These are phyloP conservation scores for Termitomyces sp. DNA, from an alignment of 768 basidiomycete species.

Conservation along the genomic window DNA sequence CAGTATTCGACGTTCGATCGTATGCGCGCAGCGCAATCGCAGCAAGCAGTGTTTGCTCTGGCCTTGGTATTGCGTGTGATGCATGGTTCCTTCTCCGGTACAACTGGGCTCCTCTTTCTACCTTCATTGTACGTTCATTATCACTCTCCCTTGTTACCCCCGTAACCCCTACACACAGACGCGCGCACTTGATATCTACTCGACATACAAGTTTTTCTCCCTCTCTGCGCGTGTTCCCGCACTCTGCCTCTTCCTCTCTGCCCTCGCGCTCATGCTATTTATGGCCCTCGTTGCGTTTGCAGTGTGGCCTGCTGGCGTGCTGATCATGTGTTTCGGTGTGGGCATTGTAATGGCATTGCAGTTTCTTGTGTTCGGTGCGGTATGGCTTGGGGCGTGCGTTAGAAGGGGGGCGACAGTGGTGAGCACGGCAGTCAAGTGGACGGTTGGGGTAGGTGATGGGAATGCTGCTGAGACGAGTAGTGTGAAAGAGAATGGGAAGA, in stretches of 20 bases:
- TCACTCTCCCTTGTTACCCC: too few relatives aligned
- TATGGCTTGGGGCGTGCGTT: constrained; percentile 27
- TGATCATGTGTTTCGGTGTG: constrained; percentile 51
- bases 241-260: constrained; percentile 53
- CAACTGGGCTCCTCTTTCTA: constrained; percentile 42
- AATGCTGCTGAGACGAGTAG: neutral
- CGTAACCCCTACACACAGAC: constrained; percentile 19
- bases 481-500: neutral
- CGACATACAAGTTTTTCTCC: constrained; percentile 63
- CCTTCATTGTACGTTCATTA: constrained; percentile 42
- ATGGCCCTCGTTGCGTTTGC: constrained; percentile 56
- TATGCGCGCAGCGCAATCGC: constrained; percentile 50
- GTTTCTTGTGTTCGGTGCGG: constrained; percentile 55
- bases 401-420: constrained; percentile 6
- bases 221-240: constrained; percentile 62
- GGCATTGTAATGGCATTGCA: constrained; percentile 60
- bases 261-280: constrained; percentile 55
- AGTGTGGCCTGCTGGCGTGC: constrained; percentile 59
- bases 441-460: neutral
- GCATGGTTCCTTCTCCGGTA: constrained; percentile 67
- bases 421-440: neutral
- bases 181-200: constrained; percentile 52
- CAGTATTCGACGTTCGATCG: constrained; percentile 43
- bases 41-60: constrained; percentile 53
- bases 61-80: constrained; percentile 57